phyloP scores from a whole-genome alignment of 768 basidiomycete genomes.

The Pisolithus albus region DNA sequence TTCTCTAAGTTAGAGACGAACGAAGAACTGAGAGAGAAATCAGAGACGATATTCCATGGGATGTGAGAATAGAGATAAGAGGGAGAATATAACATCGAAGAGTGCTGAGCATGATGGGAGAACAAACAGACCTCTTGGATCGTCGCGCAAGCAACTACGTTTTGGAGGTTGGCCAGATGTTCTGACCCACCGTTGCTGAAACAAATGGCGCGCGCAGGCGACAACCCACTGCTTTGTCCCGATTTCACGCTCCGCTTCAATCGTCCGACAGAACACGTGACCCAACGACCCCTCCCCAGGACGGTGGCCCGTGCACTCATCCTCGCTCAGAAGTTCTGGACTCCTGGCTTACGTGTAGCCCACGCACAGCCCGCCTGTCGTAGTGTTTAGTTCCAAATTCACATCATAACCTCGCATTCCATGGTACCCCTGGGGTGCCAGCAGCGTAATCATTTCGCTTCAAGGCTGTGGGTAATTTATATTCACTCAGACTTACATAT shows the following conservation, averaged over 20 bases:
- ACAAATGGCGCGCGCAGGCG: conserved; percentile 58
- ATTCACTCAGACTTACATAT: not conserved
- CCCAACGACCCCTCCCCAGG: not conserved
- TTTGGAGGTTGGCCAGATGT: conserved; percentile 27
- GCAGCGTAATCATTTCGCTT: not conserved
- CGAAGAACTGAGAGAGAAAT: conserved; percentile 40
- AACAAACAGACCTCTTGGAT: conserved; percentile 82
- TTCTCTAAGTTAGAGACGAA: conserved; percentile 20
- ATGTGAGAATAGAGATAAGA: conserved; percentile 44
- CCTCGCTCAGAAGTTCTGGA: not conserved
- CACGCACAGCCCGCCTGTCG: not conserved
- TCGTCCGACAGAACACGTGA: conserved; percentile 4
- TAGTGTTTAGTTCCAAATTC: too few relatives aligned
- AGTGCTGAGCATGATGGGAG: conserved; percentile 79
- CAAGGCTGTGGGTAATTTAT: not conserved
- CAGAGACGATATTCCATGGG: conserved; percentile 39
- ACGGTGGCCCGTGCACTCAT: conserved; percentile 9
- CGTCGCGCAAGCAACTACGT: conserved; percentile 41
- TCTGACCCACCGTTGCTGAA: conserved; percentile 33
- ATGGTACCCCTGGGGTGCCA: not conserved
- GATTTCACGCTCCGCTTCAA: conserved; percentile 19
- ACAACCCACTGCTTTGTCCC: conserved; percentile 18
- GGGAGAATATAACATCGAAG: conserved; percentile 50
- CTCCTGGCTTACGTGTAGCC: not conserved
- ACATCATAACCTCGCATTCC: too few relatives aligned